Base-by-base conservation (phyloP, 306 rosid genomes). In the Gastrolobium bilobum region DNA sequence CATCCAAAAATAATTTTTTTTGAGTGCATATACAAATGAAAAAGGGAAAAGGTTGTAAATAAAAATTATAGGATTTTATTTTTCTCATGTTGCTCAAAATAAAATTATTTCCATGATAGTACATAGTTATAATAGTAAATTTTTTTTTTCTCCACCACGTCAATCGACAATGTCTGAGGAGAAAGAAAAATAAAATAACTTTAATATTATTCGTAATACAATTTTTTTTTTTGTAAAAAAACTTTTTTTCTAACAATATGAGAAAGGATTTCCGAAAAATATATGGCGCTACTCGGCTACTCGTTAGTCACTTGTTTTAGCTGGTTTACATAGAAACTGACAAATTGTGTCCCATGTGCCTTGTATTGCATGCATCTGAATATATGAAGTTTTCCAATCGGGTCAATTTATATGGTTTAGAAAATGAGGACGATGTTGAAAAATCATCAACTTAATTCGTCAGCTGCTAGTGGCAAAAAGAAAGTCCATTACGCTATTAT, bases 281-380 rank as follows among this genome's bases (percentile, higher is more conserved):
- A 20, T 47, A 63, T 48, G 63, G 40, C 10, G 4, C 13, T 34
- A 7, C 20, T 10, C 2, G 39, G 63, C 56, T 26, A 5, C 20
- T 39, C 6, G 62, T 26, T 37, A 58, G 20, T 74, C 57, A 67
- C 80, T 51, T 69, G 7, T 52, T 37, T 43, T 70, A 9, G 68
- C 13, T 54, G 43, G 62, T 46, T 39, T 37, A 69, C 64, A 69
- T 59, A 30, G 66, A 68, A 59, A 67, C 47, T 71, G 70, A 79
- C 70, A 65, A 51, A 70, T 14, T 51, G 61, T 64, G 77, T 67
- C 83, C 83, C 86, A 79, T 81, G 81, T 81, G 86, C 68, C 64
- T 48, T 71, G 13, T 76, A 60, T 48, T 71, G 13, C 79, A 60
- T 48, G 26, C 73, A 67, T 67, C 43, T 3, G 63, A 57, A 71